phyloP scores from a whole-genome alignment of 2,329 filamentous ascomycete genomes.

The Camptophora hylomeconis region DNA sequence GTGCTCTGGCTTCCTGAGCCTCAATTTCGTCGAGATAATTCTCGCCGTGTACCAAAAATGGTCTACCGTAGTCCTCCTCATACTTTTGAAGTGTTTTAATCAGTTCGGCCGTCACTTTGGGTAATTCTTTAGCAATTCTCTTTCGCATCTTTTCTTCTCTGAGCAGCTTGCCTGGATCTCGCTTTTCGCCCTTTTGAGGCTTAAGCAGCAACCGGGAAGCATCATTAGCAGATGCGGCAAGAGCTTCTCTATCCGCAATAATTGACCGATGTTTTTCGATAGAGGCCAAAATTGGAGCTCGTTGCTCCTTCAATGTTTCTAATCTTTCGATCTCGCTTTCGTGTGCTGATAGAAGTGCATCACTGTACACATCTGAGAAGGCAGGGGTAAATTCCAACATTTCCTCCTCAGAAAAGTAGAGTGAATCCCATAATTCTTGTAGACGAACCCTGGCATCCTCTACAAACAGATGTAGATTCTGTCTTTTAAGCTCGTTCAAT shows the following conservation, averaged over 20 bases:
- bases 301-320: constrained; percentile 72
- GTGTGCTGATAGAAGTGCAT: constrained; percentile 86
- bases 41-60: constrained; percentile 86
- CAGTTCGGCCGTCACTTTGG: constrained; percentile 78
- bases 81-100: constrained; percentile 68
- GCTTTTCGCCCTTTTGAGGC: constrained; percentile 82
- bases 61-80: constrained; percentile 87
- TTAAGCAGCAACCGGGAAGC: constrained; percentile 85
- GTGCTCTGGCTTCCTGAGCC: constrained; percentile 43
- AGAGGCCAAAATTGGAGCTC: constrained; percentile 66
- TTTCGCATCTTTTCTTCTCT: constrained; percentile 98
- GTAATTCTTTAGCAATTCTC: constrained; percentile 87
- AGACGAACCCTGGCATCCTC: constrained; percentile 84
- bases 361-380: constrained; percentile 93
- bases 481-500: constrained; percentile 82
- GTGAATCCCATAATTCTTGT: constrained; percentile 85
- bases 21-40: constrained; percentile 81
- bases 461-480: constrained; percentile 91
- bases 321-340: constrained; percentile 79
- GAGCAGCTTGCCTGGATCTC: constrained; percentile 85
- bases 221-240: constrained; percentile 85
- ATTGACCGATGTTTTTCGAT: constrained; percentile 75
- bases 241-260: constrained; percentile 72
- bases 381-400: constrained; percentile 97
- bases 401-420: constrained; percentile 95